Conservation (phyloP, 148 eudicot genomes). For the Spergularia bocconei region DNA sequence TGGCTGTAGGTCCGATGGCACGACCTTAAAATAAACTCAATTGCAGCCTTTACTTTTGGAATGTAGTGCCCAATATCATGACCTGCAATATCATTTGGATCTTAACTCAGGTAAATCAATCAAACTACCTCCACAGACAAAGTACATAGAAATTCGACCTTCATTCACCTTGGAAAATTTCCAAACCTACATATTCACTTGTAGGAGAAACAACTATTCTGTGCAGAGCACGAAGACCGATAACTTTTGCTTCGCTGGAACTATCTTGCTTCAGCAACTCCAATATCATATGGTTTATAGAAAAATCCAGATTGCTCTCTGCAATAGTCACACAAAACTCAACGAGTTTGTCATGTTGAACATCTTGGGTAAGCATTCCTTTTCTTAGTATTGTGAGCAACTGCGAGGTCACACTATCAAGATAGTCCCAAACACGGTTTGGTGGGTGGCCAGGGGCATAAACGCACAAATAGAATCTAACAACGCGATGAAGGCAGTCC, state of each 20-base stretch:
- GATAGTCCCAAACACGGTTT: conserved; percentile 97
- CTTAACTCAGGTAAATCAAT: conserved; percentile 6
- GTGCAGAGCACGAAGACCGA: conserved; percentile 98
- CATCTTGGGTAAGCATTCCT: conserved; percentile 97
- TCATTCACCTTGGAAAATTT: conserved; percentile 91
- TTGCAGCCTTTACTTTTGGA: conserved; percentile 98
- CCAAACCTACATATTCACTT: conserved; percentile 84
- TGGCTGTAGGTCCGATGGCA: conserved; percentile 85
- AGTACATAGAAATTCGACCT: not conserved
- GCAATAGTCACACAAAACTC: conserved; percentile 97
- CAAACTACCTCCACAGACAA: not conserved
- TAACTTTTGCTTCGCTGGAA: conserved; percentile 97
- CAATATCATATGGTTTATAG: conserved; percentile 91
- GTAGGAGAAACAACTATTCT: conserved; percentile 89
- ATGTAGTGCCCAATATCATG: conserved; percentile 91
- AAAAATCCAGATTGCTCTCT: conserved; percentile 92
- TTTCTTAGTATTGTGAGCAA: conserved; percentile 75
- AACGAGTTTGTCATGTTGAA: conserved; percentile 95
- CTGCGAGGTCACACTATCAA: conserved; percentile 97
- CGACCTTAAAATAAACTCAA: conserved; percentile 85
- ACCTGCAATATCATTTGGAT: conserved; percentile 52
- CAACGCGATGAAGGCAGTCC: conserved; percentile 94
- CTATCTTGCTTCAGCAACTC: conserved; percentile 94
- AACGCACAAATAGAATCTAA: conserved; percentile 86
- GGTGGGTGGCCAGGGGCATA: conserved; percentile 93